Evolutionary conservation across 2,329 filamentous ascomycete genomes (phyloP).

Genomic region (Sarocladiaceae sp.): DNA sequence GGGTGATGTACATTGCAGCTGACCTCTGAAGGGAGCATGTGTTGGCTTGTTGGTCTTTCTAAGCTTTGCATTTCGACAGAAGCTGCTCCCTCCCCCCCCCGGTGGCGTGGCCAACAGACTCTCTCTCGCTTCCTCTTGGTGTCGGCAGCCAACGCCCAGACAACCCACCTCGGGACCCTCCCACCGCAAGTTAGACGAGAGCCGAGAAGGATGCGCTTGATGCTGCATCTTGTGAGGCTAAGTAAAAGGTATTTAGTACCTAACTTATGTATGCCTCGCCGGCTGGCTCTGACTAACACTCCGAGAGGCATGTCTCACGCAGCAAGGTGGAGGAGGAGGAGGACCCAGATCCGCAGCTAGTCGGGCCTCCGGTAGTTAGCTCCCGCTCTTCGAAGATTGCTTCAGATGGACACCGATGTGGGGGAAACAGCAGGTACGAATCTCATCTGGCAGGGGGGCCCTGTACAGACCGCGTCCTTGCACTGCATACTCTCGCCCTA

Average conservation of each 20-base stretch:
- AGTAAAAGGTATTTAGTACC: no score
- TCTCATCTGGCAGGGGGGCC: background rate
- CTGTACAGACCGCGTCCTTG: no score
- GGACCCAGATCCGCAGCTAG: background rate
- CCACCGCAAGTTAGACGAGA: no score
- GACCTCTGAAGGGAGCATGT: background rate
- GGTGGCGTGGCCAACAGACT: background rate
- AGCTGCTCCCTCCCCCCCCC: no score
- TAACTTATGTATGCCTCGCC: no score
- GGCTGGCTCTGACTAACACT: no score
- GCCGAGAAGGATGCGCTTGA: no score
- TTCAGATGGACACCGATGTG: background rate
- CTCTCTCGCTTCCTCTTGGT: no score
- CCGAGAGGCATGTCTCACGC: background rate
- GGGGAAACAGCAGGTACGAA: background rate
- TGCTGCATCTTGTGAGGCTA: no score
- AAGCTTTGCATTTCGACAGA: background rate
- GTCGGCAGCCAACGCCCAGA: no score
- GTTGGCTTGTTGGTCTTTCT: background rate
- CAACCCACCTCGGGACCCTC: no score
- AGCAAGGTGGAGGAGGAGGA: background rate
- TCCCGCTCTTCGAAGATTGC: background rate
- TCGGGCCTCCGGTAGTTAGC: background rate
- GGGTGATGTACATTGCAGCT: constrained; percentile 5
- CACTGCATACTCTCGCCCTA: no score